phyloP scores from a whole-genome alignment of 108 stramenopile genomes.

The Fragilaria crotonensis region DNA sequence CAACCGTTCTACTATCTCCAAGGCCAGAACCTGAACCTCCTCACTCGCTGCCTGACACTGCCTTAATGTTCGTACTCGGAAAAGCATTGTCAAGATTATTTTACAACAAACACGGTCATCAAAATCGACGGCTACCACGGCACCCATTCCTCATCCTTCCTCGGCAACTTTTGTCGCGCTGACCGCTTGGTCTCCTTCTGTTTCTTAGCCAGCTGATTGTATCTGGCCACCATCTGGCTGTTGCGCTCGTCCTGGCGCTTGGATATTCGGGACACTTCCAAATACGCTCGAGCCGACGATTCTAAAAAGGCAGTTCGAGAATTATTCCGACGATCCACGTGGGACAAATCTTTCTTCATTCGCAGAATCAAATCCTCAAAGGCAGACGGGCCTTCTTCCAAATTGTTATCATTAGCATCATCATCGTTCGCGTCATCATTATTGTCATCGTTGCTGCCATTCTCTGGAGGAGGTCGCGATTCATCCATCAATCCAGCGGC shows the following conservation, averaged over 20 bases:
- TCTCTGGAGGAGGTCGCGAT: not conserved
- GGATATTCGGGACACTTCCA: not conserved
- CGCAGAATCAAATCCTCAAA: constrained; percentile 17
- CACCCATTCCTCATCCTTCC: constrained; percentile 12
- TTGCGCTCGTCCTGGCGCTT: constrained; percentile 27
- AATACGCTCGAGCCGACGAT: constrained; percentile 5
- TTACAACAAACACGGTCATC: no score
- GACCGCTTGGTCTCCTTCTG: constrained; percentile 21
- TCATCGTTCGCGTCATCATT: constrained; percentile 23
- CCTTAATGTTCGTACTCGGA: no score
- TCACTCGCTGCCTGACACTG: no score
- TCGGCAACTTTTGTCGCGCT: constrained; percentile 4
- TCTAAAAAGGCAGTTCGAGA: constrained; percentile 18
- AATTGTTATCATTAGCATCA: constrained; percentile 14
- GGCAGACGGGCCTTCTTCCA: constrained; percentile 11
- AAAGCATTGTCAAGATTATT: no score
- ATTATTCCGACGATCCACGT: constrained; percentile 18
- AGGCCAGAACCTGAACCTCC: no score
- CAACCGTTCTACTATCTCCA: no score
- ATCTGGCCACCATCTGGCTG: constrained; percentile 13
- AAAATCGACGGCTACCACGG: no score
- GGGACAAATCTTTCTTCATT: constrained; percentile 20
- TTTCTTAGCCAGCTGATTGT: constrained; percentile 24
- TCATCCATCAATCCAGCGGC: constrained; percentile 23
- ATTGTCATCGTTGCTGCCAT: constrained; percentile 6